These are phyloP conservation scores for Podospora pseudoanserina DNA, from an alignment of 495 filamentous ascomycete species.

Conservation along the genomic window DNA sequence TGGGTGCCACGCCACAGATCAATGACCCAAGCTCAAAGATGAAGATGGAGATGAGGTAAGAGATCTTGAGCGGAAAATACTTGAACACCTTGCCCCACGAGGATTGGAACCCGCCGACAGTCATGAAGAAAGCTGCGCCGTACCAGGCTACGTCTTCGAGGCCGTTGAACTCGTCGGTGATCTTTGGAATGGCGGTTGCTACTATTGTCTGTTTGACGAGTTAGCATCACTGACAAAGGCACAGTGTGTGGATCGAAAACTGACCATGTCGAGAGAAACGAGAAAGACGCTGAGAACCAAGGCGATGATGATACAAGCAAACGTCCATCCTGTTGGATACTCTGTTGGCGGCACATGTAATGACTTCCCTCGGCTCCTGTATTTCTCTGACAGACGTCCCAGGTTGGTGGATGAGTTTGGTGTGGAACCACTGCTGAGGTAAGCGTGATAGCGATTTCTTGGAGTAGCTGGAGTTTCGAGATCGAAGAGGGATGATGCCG, in stretches of 20 bases:
- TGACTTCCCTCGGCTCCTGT: not conserved
- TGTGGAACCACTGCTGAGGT: not conserved
- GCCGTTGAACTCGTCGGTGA: conserved; percentile 9
- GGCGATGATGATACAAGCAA: conserved; percentile 43
- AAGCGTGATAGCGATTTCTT: conserved; percentile 5
- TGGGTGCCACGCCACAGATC: conserved; percentile 55
- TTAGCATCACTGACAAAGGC: not conserved
- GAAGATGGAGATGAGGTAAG: conserved; percentile 41
- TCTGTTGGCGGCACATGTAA: conserved; percentile 14
- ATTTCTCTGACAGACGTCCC: not conserved
- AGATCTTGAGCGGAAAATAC: conserved; percentile 41
- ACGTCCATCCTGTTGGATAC: conserved; percentile 34
- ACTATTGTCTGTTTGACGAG: conserved; percentile 8
- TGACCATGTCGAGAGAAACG: conserved; percentile 50
- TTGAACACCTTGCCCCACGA: conserved; percentile 41
- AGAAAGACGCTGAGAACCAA: conserved; percentile 50
- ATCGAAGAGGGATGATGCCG: not conserved
- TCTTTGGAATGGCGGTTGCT: conserved; percentile 10
- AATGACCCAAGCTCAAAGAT: conserved; percentile 54
- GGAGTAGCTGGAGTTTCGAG: not conserved
- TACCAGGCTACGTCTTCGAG: conserved; percentile 45
- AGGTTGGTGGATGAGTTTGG: not conserved
- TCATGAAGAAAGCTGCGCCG: conserved; percentile 49
- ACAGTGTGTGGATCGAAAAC: conserved; percentile 10
- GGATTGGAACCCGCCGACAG: conserved; percentile 44